phyloP scores from a whole-genome alignment of 148 eudicot species.

The Diospyros lotus region DNA sequence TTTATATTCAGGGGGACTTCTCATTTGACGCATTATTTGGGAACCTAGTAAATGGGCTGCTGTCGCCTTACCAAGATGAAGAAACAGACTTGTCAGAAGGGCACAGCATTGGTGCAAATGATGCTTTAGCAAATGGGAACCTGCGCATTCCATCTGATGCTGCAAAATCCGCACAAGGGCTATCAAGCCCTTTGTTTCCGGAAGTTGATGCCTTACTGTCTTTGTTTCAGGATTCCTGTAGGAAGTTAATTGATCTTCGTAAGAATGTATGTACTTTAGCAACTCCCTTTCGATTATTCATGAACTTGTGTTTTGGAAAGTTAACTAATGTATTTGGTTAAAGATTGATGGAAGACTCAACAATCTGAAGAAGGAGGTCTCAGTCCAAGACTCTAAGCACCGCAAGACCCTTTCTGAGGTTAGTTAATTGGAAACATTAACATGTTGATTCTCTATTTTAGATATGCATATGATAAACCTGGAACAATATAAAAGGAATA shows the following conservation, averaged over 20 bases:
- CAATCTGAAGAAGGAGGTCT: slow-evolving; percentile 82
- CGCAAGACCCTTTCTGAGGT: slow-evolving; percentile 97
- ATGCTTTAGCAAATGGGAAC: slow-evolving; percentile 57
- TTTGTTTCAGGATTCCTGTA: slow-evolving; percentile 84
- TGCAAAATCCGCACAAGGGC: slow-evolving; percentile 41
- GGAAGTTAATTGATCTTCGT: slow-evolving; percentile 76
- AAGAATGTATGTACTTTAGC: slow-evolving; percentile 49
- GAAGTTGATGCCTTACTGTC: slow-evolving; percentile 82
- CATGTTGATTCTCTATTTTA: neutral
- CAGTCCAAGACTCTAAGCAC: slow-evolving; percentile 88
- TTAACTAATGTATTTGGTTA: slow-evolving; percentile 15
- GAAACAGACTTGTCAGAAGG: slow-evolving; percentile 61
- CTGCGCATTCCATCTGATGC: slow-evolving; percentile 37
- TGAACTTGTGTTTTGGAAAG: neutral
- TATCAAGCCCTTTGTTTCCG: slow-evolving; percentile 77
- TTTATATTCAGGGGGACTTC: slow-evolving; percentile 72
- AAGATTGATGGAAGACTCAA: slow-evolving; percentile 86
- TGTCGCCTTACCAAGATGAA: slow-evolving; percentile 76
- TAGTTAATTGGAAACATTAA: slow-evolving; percentile 21
- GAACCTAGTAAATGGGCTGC: slow-evolving; percentile 74
- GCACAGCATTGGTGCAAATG: slow-evolving; percentile 38
- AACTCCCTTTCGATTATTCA: neutral
- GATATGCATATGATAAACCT: neutral
- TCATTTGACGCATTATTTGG: slow-evolving; percentile 98
- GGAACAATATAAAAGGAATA: neutral